Evolutionary conservation across 768 basidiomycete genomes (phyloP).

Genomic region (Hypholoma sublateritium): DNA sequence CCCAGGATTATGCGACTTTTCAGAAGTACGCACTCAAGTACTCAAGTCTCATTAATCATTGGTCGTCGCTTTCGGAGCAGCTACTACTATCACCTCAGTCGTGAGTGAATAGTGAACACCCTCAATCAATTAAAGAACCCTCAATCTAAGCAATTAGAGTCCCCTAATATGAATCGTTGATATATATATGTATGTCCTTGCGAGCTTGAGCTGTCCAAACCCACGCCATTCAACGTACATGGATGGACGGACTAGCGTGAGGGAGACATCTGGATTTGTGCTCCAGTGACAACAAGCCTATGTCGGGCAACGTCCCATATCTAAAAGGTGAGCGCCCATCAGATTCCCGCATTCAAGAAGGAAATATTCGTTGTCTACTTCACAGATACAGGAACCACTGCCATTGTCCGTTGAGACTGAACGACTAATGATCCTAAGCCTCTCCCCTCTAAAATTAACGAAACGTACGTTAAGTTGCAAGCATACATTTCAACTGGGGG

Average conservation of each 20-base stretch:
- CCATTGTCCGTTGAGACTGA: slow-evolving; percentile 18
- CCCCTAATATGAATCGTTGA: no score
- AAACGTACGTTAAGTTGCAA: neutral
- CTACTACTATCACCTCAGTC: no score
- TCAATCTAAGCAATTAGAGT: no score
- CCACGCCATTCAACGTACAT: no score
- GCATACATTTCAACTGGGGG: neutral
- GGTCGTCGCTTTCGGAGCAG: no score
- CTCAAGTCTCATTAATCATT: no score
- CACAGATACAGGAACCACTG: slow-evolving; percentile 21
- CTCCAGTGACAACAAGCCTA: slow-evolving; percentile 18
- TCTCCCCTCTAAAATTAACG: slow-evolving; percentile 9
- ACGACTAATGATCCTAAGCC: slow-evolving; percentile 21
- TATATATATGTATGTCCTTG: no score
- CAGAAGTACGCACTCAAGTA: no score
- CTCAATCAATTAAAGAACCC: no score
- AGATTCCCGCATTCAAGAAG: neutral
- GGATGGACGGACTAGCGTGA: neutral
- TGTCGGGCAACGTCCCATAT: slow-evolving; percentile 24
- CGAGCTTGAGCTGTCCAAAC: no score
- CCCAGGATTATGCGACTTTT: no score
- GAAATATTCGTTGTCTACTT: slow-evolving; percentile 13
- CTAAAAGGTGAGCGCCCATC: slow-evolving; percentile 7
- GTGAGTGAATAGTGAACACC: no score
- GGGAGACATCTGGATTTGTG: slow-evolving; percentile 16